Percentiles rank a stretch among this genome's conserved stretches.
These are phyloP conservation scores for Rhizoclosmatium sp. DNA, from an alignment of 192 early-diverging fungal species.

Conservation along the genomic window DNA sequence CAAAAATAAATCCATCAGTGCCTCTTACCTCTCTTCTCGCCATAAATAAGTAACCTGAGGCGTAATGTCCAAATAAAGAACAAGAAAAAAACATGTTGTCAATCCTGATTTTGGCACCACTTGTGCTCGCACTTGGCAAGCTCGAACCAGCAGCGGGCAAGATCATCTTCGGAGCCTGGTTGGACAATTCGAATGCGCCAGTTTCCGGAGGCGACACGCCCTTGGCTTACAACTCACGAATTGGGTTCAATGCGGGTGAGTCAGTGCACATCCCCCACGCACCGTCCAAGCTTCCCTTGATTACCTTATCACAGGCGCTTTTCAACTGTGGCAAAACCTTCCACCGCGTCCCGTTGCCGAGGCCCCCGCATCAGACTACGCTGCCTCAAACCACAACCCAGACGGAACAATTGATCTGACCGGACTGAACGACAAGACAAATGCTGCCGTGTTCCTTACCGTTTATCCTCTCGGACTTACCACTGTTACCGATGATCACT, in stretches of 20 bases:
- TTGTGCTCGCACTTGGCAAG: not conserved
- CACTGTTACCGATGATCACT: constrained; percentile 11
- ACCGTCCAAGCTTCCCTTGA: not conserved
- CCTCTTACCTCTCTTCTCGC: too few relatives aligned
- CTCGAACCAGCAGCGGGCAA: constrained; percentile 30
- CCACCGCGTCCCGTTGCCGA: not conserved
- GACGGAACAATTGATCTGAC: constrained; percentile 21
- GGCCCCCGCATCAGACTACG: constrained; percentile 1
- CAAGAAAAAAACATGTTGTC: too few relatives aligned
- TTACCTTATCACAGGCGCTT: constrained; percentile 10
- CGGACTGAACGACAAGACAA: constrained; percentile 24
- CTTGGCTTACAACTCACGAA: not conserved
- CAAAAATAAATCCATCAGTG: too few relatives aligned
- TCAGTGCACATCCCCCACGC: not conserved
- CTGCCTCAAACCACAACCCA: not conserved
- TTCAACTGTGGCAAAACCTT: constrained; percentile 28
- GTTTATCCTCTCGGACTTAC: constrained; percentile 19
- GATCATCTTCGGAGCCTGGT: constrained; percentile 29
- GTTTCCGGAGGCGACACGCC: constrained; percentile 12
- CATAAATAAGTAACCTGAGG: too few relatives aligned
- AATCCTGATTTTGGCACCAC: too few relatives aligned
- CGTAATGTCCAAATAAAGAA: too few relatives aligned
- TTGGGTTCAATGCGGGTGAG: constrained; percentile 33
- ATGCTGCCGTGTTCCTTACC: constrained; percentile 38
- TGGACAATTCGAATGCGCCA: constrained; percentile 4